These are phyloP conservation scores for Gardenia jasminoides DNA, from an alignment of 257 asterid genomes.

Conservation along the genomic window DNA sequence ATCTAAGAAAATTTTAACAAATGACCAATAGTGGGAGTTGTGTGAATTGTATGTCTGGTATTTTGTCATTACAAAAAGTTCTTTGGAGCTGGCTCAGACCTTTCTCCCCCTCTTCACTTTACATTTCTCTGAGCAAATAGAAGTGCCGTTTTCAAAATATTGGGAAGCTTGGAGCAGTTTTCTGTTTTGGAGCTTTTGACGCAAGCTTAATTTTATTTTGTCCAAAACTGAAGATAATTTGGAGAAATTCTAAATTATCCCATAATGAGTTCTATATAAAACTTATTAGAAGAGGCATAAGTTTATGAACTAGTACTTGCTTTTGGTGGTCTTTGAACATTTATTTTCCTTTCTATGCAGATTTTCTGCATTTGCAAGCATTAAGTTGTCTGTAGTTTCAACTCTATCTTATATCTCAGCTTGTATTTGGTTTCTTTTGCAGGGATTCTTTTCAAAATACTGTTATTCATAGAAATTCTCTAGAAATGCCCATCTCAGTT, in stretches of 20 bases:
- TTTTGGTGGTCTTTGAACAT: background rate
- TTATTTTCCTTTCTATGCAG: background rate
- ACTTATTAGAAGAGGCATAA: background rate
- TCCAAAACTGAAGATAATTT: background rate
- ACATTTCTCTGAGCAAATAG: background rate
- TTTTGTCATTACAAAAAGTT: background rate
- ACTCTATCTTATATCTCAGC: background rate
- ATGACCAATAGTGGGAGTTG: background rate
- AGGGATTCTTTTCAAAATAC: background rate
- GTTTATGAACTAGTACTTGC: background rate
- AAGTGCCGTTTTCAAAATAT: background rate
- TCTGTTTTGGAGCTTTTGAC: background rate
- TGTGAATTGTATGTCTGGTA: background rate
- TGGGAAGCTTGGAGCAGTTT: background rate
- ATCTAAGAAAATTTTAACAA: background rate
- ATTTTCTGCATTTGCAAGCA: background rate
- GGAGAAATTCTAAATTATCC: background rate
- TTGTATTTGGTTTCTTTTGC: background rate
- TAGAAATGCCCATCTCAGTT: slow-evolving; percentile 2
- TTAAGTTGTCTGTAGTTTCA: background rate
- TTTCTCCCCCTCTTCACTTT: background rate
- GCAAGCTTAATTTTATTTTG: background rate
- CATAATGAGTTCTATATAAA: background rate
- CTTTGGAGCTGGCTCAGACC: background rate
- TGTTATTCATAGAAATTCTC: background rate